Evolutionary conservation across 1,139 yeast species (phyloP), one percentile per base, ranked within the genome.

Genomic region (Pneumocystis jirovecii): DNA sequence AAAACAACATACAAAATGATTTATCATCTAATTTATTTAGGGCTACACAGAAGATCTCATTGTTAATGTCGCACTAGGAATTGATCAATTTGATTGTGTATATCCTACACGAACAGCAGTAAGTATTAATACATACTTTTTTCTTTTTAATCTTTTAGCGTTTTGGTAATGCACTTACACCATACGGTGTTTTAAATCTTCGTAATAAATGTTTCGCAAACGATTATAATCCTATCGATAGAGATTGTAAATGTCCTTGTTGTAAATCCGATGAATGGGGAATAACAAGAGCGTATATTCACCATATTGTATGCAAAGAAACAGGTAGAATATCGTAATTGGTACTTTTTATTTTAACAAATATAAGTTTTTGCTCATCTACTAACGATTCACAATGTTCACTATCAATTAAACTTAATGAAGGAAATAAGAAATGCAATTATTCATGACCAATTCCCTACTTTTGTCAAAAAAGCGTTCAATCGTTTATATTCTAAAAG

Each of bases 41-140:
- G 81, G 81, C 5, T 78, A 79, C 65, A 81, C 81, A 1, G 81
- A 78, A 68, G 81, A 78, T 66, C 70, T 78, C 68, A 77, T 78
- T 6, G 81, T 78, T 1, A 75, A 78, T 0, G 81, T 78, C 2
- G 81, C 81, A 0, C 72, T 78, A 39, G 81, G 81, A 0, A 81
- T 79, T 6, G 81, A 78, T 66, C 70, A 78, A 71, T 78, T 79
- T 70, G 81, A 78, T 70, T 79, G 81, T 65, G 81, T 78, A 3
- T 78, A 76, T 68, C 81, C 81, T 31, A 78, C 81, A 3, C 71
- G 81, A 64, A 79, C 81, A 6, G 81, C 81, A 8, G 67, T 68
- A 57, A 31, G 69, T 50, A 4, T 62, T 21, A 29, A 29, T 31
- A 29, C 31, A 21, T 56, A 4, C 4, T 15, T 31, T 63, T 34